Base-by-base conservation (phyloP, 2,329 filamentous ascomycete species). In the Blumeria hordei region DNA sequence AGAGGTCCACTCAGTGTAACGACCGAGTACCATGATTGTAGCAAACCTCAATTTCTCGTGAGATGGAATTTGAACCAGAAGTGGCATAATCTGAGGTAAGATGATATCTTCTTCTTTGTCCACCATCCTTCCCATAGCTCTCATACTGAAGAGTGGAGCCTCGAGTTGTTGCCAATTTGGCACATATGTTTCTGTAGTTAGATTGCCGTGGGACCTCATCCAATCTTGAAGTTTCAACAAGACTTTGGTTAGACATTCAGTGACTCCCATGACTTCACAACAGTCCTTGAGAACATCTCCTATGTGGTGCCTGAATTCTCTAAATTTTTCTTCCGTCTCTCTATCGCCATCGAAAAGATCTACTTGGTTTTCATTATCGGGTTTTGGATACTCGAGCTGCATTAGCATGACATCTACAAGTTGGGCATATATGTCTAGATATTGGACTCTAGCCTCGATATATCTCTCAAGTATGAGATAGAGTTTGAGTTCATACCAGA, bases 31-130 rank as follows among this genome's bases (percentile, higher is more conserved):
- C 88, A 98, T 95, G 64, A 96, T 94, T 6, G 90, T 90, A 59
- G 94, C 90, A 69, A 98, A 98, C 7, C 88, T 86, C n/a, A 98
- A 77, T 71, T 96, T 98, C 69, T 96, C 87, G 63, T 98, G 92
- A 64, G 85, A 82, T 0, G 92, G 92, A 58, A 98, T 94, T 65
- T 93, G 85, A 10, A 94, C 87, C 59, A 98, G 80, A 56, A 98
- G 74, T 16, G 88, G 88, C 70, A 98, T 94, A 14, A 98, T 80
- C 64, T 90, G 85, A 3, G 88, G 85, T 43, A 98, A 74, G 62
- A 98, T 85, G 41, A 86, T 80, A 60, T 75, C 82, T 68, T 98
- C 92, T 52, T 94, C 84, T 57, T 81, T 81, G 55, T 90, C 83
- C 11, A 98, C 90, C 87, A 96, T 94, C 56, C 88, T 83, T 5